A percentile compares a stretch with the other conserved stretches of the same genome.
Conservation (phyloP, 192 early-diverging fungal genomes). For the Haplosporangium gracile region DNA sequence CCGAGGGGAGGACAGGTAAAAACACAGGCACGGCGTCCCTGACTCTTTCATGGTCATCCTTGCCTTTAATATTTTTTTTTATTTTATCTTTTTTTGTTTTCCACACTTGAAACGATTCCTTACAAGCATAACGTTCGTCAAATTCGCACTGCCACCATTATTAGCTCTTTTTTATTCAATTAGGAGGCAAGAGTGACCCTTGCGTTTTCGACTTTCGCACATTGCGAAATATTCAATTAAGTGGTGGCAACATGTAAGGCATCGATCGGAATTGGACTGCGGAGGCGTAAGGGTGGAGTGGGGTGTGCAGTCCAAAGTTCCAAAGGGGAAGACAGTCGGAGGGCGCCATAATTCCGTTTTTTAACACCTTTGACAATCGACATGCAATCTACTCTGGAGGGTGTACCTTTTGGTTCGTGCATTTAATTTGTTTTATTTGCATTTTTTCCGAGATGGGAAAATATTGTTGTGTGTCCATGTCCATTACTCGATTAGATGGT, state of each 20-base stretch:
- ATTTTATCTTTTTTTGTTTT: too few relatives aligned
- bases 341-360: background rate
- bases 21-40: too few relatives aligned
- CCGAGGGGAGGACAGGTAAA: too few relatives aligned
- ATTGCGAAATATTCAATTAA: background rate
- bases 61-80: too few relatives aligned
- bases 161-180: too few relatives aligned
- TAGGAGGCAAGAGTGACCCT: background rate
- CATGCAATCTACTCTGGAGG: background rate
- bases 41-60: too few relatives aligned
- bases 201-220: background rate
- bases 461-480: background rate
- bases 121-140: too few relatives aligned
- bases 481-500: background rate
- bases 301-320: background rate
- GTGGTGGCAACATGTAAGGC: background rate
- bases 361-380: background rate
- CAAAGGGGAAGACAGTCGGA: background rate
- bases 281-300: background rate
- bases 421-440: background rate
- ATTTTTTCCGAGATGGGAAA: background rate
- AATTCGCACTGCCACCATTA: too few relatives aligned
- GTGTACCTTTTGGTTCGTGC: background rate
- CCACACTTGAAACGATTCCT: too few relatives aligned
- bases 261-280: background rate